A percentile compares a stretch with the other conserved stretches of the same genome.
Evolutionary conservation across 2,329 filamentous ascomycete species (phyloP).

Genomic region (Aspergillus hortae): DNA sequence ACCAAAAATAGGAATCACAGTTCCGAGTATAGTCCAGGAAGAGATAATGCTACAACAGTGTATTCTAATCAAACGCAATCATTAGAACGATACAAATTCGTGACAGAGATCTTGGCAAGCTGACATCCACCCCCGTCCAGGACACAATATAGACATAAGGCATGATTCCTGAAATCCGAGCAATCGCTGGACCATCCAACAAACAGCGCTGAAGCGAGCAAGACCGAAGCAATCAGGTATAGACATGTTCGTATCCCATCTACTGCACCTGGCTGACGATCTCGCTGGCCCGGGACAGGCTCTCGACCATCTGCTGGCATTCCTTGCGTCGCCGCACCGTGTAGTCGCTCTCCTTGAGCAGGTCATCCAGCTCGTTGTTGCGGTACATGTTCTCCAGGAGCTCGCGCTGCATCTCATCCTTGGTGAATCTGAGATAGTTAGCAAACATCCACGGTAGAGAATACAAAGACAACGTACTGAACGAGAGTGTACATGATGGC

Average conservation of each 20-base stretch:
- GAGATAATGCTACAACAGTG: not conserved
- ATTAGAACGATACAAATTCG: slow-evolving; percentile 24
- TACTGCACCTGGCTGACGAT: slow-evolving; percentile 80
- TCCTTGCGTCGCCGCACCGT: slow-evolving; percentile 93
- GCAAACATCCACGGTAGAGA: not conserved
- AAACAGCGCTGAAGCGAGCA: slow-evolving; percentile 9
- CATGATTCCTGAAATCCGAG: not conserved
- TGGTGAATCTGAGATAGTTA: slow-evolving; percentile 65
- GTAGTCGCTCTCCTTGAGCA: slow-evolving; percentile 98
- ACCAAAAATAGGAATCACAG: not conserved
- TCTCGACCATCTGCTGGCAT: slow-evolving; percentile 99
- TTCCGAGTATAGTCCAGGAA: too few relatives aligned
- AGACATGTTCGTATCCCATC: slow-evolving; percentile 4
- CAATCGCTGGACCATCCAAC: not conserved
- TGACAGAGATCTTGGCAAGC: slow-evolving; percentile 15
- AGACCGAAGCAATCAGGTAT: slow-evolving; percentile 7
- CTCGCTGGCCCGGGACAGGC: slow-evolving; percentile 81
- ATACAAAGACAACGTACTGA: slow-evolving; percentile 61
- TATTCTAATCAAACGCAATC: slow-evolving; percentile 12
- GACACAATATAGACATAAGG: slow-evolving; percentile 1
- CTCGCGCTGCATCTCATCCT: slow-evolving; percentile 98
- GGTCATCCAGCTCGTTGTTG: slow-evolving; percentile 80
- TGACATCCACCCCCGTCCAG: slow-evolving; percentile 8
- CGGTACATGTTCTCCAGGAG: slow-evolving; percentile 97
- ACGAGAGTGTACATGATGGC: slow-evolving; percentile 98